phyloP scores from a whole-genome alignment of 345 rosid genomes.

The Syzygium aqueum region DNA sequence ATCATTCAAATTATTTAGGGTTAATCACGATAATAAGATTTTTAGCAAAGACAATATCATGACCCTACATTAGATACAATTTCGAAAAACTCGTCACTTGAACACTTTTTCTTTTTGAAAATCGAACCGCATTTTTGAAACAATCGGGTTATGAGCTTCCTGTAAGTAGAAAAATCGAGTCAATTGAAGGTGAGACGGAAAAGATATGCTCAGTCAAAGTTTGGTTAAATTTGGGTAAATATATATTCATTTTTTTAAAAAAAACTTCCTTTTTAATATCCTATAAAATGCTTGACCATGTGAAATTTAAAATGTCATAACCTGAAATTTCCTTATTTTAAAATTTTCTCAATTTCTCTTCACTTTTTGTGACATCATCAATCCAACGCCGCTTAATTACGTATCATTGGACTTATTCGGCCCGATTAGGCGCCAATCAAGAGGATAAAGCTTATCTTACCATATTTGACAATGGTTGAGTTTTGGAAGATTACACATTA shows the following conservation, averaged over 20 bases:
- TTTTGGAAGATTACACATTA: no score
- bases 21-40: not conserved
- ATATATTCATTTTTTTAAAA: not conserved
- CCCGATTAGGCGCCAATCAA: no score
- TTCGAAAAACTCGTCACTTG: not conserved
- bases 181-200: not conserved
- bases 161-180: not conserved
- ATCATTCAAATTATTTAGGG: not conserved
- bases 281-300: no score
- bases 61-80: rapidly evolving
- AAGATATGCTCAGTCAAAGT: not conserved
- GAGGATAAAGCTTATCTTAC: no score
- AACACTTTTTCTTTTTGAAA: not conserved
- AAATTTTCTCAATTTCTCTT: no score
- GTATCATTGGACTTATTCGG: no score
- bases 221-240: not conserved
- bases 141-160: rapidly evolving
- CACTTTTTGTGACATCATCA: no score
- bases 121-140: not conserved
- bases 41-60: not conserved
- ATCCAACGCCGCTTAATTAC: no score
- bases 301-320: no score
- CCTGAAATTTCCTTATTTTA: no score
- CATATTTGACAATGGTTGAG: no score
- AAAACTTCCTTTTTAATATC: no score